phyloP scores from a whole-genome alignment of 2,329 filamentous ascomycete genomes.

The Graphium sp. region DNA sequence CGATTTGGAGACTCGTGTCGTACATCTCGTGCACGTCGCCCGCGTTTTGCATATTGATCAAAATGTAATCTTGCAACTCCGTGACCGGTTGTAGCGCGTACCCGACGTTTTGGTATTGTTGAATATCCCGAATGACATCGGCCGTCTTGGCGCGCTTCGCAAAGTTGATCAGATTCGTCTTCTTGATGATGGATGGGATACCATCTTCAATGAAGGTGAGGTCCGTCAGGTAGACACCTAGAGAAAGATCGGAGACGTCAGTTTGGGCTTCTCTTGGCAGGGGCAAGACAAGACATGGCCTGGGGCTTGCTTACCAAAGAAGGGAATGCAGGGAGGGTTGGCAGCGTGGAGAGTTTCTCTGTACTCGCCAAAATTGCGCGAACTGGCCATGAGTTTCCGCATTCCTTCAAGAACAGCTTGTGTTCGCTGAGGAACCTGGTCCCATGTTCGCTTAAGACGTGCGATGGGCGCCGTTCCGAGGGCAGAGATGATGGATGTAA shows the following conservation, averaged over 20 bases:
- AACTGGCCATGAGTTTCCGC: constrained; percentile 89
- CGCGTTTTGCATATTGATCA: constrained; percentile 89
- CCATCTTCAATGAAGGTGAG: constrained; percentile 97
- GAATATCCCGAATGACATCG: constrained; percentile 94
- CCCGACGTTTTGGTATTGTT: constrained; percentile 97
- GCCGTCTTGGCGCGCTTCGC: constrained; percentile 96
- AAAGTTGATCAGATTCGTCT: constrained; percentile 95
- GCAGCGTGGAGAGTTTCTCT: constrained; percentile 81
- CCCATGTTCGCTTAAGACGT: constrained; percentile 85
- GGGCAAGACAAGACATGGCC: no score
- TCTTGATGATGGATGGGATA: constrained; percentile 91
- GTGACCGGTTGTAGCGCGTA: constrained; percentile 79
- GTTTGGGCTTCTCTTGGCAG: background rate
- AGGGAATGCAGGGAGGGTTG: constrained; percentile 93
- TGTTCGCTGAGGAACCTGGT: constrained; percentile 76
- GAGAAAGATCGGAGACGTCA: background rate
- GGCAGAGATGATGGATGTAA: constrained; percentile 95
- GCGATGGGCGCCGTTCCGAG: constrained; percentile 89
- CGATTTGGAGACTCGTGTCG: constrained; percentile 83
- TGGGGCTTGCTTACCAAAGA: constrained; percentile 55
- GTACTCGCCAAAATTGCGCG: constrained; percentile 96
- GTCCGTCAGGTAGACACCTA: constrained; percentile 91
- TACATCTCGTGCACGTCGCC: constrained; percentile 99
- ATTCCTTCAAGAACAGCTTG: constrained; percentile 71
- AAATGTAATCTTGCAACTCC: constrained; percentile 90